Percentiles rank a stretch among this genome's conserved stretches.
These are phyloP conservation scores for Pezicula neosporulosa DNA, from an alignment of 2,329 filamentous ascomycete genomes.

Conservation along the genomic window DNA sequence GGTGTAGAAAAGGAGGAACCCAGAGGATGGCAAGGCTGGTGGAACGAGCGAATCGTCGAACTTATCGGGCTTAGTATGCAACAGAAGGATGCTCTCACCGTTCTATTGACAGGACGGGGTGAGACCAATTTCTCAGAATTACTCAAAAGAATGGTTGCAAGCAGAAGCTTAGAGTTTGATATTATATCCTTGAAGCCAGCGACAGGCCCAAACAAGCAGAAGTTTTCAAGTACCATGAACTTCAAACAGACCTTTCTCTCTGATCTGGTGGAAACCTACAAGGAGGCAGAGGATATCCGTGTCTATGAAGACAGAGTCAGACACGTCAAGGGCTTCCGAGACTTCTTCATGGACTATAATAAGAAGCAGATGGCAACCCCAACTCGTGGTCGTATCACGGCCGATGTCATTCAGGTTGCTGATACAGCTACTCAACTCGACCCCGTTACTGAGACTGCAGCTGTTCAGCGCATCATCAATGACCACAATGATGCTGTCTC, in stretches of 20 bases:
- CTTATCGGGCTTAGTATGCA: conserved; percentile 77
- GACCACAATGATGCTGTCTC: conserved; percentile 67
- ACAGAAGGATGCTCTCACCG: conserved; percentile 79
- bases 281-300: conserved; percentile 75
- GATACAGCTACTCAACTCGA: conserved; percentile 73
- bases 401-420: conserved; percentile 83
- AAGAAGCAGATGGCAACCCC: conserved; percentile 43
- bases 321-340: conserved; percentile 77
- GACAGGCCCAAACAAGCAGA: conserved; percentile 75
- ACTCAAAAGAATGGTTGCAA: conserved; percentile 74
- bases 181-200: conserved; percentile 84
- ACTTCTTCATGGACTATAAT: conserved; percentile 81
- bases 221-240: conserved; percentile 77
- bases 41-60: conserved; percentile 87
- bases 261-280: conserved; percentile 82
- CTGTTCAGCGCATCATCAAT: conserved; percentile 88
- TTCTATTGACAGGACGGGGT: conserved; percentile 83
- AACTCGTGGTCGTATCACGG: conserved; percentile 61
- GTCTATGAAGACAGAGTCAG: conserved; percentile 65
- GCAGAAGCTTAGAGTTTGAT: conserved; percentile 81
- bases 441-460: conserved; percentile 73
- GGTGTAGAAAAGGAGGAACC: conserved; percentile 79
- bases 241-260: conserved; percentile 89
- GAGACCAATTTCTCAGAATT: conserved; percentile 75
- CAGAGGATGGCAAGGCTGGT: conserved; percentile 87